phyloP scores from a whole-genome alignment of 2,329 filamentous ascomycete genomes.

The Byssothecium circinans region DNA sequence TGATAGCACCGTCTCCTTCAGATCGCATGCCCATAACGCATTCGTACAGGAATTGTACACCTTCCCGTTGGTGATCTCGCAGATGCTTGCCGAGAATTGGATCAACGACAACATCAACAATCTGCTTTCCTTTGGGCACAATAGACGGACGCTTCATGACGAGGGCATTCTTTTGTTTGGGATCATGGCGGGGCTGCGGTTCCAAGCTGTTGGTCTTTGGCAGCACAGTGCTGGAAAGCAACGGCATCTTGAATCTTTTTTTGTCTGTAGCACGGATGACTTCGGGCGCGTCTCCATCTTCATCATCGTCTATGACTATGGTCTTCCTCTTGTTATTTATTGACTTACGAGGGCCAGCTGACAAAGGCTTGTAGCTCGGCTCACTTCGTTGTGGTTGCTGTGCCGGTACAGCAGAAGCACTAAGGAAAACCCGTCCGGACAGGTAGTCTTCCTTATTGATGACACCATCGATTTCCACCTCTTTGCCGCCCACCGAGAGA shows the following conservation, averaged over 20 bases:
- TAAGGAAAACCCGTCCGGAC: slow-evolving; percentile 51
- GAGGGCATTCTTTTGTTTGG: slow-evolving; percentile 59
- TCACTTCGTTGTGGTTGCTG: slow-evolving; percentile 18
- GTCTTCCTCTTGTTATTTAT: neutral
- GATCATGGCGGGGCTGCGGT: slow-evolving; percentile 67
- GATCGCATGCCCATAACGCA: slow-evolving; percentile 73
- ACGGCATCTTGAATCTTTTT: slow-evolving; percentile 63
- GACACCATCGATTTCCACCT: slow-evolving; percentile 66
- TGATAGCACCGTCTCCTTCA: slow-evolving; percentile 68
- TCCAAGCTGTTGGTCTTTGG: slow-evolving; percentile 50
- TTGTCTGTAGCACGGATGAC: slow-evolving; percentile 45
- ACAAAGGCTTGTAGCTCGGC: slow-evolving; percentile 18
- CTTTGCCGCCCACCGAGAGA: slow-evolving; percentile 66
- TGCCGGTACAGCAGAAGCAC: slow-evolving; percentile 22
- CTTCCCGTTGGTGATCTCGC: slow-evolving; percentile 68
- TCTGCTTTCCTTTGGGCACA: slow-evolving; percentile 62
- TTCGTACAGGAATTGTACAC: slow-evolving; percentile 72
- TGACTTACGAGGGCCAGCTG: neutral
- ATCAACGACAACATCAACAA: slow-evolving; percentile 74
- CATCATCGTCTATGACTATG: neutral
- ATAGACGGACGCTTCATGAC: slow-evolving; percentile 65
- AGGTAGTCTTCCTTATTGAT: slow-evolving; percentile 64
- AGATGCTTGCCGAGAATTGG: slow-evolving; percentile 65
- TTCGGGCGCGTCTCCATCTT: slow-evolving; percentile 21
- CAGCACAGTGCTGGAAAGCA: slow-evolving; percentile 57